phyloP scores from a whole-genome alignment of 148 eudicot species.

The Fagopyrum homotropicum region DNA sequence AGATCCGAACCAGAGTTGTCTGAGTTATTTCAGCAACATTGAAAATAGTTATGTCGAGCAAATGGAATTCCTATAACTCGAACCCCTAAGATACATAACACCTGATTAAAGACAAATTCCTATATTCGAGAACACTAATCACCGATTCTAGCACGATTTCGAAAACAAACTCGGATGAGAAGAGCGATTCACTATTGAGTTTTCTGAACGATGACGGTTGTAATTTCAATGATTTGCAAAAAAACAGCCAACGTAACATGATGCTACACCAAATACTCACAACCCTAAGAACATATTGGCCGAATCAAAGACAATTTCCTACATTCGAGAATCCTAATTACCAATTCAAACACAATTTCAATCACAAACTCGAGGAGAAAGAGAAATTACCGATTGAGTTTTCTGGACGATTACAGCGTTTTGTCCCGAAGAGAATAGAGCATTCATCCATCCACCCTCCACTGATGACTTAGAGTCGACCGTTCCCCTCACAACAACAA shows the following conservation, averaged over 20 bases:
- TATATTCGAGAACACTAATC: background rate
- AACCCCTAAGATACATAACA: background rate
- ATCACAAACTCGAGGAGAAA: background rate
- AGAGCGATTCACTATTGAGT: constrained; percentile 46
- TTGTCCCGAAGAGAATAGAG: constrained; percentile 42
- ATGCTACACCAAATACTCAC: too few relatives aligned
- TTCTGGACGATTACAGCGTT: constrained; percentile 58
- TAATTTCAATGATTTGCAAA: too few relatives aligned
- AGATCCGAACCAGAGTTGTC: background rate
- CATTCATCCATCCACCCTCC: constrained; percentile 42
- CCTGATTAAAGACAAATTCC: background rate
- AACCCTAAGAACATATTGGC: background rate
- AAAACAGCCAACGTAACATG: too few relatives aligned
- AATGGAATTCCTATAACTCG: background rate
- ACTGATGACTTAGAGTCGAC: constrained; percentile 59
- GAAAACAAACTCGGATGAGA: background rate
- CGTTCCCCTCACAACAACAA: constrained; percentile 56
- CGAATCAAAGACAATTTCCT: background rate
- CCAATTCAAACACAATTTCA: constrained; percentile 2
- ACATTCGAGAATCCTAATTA: background rate
- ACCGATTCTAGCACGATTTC: background rate
- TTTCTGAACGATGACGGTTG: constrained; percentile 49
- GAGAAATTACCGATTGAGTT: constrained; percentile 46
- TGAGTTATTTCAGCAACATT: background rate
- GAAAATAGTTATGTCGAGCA: background rate